A percentile compares a stretch with the other conserved stretches of the same genome.
Conservation (phyloP, 352 stramenopile genomes). For the Aphanomyces euteiches region DNA sequence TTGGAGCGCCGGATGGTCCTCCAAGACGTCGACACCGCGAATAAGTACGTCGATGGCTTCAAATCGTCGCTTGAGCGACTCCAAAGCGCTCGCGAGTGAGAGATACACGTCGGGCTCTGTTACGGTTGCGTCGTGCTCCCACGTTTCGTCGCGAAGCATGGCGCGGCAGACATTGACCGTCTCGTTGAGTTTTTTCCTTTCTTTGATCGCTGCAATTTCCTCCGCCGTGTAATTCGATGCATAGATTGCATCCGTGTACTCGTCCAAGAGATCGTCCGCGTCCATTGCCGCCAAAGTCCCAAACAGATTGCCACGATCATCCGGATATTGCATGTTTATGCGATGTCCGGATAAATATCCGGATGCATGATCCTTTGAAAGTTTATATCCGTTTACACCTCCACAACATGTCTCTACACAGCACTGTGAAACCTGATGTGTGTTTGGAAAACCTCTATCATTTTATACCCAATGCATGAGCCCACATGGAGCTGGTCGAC, state of each 20-base stretch:
- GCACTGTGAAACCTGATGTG: background rate
- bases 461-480: constrained; percentile 10
- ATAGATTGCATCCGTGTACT: constrained; percentile 22
- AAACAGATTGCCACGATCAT: no score
- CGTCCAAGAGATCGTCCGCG: constrained; percentile 19
- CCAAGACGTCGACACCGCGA: constrained; percentile 11
- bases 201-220: constrained; percentile 19
- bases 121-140: constrained; percentile 20
- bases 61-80: constrained; percentile 19
- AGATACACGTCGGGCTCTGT: constrained; percentile 26
- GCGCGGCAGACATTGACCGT: constrained; percentile 13
- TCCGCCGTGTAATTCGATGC: constrained; percentile 15
- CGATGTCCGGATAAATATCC: constrained; percentile 2
- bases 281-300: background rate
- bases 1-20: constrained; percentile 25
- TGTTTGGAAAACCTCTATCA: constrained; percentile 13
- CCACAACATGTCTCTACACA: no score
- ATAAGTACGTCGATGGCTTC: constrained; percentile 27
- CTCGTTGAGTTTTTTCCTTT: constrained; percentile 15
- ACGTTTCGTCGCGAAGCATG: constrained; percentile 26
- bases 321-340: background rate
- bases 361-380: background rate
- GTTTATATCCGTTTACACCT: no score
- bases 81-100: constrained; percentile 21
- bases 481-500: background rate